phyloP scores from a whole-genome alignment of 139 green algal genomes.

The Picochlorum sp. region DNA sequence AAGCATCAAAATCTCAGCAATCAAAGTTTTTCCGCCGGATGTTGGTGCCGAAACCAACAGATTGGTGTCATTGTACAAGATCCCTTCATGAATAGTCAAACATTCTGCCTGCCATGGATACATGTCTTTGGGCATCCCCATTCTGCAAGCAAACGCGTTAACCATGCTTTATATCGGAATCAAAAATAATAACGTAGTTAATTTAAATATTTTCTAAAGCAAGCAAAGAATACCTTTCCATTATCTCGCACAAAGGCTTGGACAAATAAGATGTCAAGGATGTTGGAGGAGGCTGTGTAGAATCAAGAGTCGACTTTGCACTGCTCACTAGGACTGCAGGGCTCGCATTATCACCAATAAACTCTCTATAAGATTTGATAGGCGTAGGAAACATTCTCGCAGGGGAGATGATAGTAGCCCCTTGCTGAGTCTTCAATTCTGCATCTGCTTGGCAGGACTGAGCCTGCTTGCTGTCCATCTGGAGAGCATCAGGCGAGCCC shows the following conservation, averaged over 20 bases:
- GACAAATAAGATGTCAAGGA: neutral
- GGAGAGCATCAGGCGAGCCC: no score
- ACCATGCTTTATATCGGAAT: neutral
- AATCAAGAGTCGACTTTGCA: no score
- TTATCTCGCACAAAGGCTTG: neutral
- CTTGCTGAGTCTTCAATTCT: no score
- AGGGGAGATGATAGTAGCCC: no score
- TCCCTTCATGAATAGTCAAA: neutral
- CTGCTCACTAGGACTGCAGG: no score
- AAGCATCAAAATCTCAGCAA: conserved; percentile 16
- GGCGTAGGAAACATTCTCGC: no score
- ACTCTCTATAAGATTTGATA: no score
- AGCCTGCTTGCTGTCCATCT: no score
- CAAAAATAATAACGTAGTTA: neutral
- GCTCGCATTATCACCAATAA: no score
- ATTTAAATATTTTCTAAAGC: neutral
- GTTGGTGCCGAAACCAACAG: conserved; percentile 10
- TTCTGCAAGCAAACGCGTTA: neutral
- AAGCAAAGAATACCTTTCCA: neutral
- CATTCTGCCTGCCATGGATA: conserved; percentile 18
- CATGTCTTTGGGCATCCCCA: neutral
- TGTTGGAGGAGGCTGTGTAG: no score
- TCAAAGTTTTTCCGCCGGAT: conserved; percentile 7
- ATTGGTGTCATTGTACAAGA: neutral
- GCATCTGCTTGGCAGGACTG: no score